Evolutionary conservation across 495 filamentous ascomycete species (phyloP).

Genomic region (Podospora tetraspora): DNA sequence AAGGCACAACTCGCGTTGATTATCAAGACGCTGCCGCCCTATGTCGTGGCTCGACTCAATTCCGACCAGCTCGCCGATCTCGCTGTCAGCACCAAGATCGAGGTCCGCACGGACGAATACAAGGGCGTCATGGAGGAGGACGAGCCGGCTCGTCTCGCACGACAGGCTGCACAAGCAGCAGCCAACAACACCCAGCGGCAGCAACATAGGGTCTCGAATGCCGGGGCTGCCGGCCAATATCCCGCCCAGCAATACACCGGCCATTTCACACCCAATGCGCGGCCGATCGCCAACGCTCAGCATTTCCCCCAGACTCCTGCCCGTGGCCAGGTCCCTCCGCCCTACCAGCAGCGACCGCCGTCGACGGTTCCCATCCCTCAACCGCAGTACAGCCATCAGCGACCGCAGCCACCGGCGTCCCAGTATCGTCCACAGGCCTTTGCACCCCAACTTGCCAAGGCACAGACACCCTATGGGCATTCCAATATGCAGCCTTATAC

Average conservation of each 20-base stretch:
- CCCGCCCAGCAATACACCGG: constrained; percentile 34
- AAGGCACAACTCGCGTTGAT: constrained; percentile 67
- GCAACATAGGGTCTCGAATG: constrained; percentile 37
- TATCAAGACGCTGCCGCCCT: constrained; percentile 72
- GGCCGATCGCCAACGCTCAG: constrained; percentile 37
- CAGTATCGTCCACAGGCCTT: constrained; percentile 36
- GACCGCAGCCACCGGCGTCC: constrained; percentile 23
- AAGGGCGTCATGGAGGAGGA: constrained; percentile 85
- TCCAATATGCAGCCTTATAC: constrained; percentile 35
- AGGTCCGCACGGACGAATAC: constrained; percentile 64
- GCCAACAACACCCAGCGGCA: constrained; percentile 32
- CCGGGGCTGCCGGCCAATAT: constrained; percentile 28
- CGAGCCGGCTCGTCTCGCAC: constrained; percentile 45
- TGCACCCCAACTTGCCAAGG: constrained; percentile 34
- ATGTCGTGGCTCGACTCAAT: constrained; percentile 78
- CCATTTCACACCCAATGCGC: constrained; percentile 32
- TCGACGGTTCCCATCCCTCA: constrained; percentile 31
- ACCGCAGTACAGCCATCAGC: constrained; percentile 27
- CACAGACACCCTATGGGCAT: constrained; percentile 36
- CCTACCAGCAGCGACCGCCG: constrained; percentile 30
- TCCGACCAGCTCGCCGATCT: constrained; percentile 77
- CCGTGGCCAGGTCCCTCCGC: constrained; percentile 30
- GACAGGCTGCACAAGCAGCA: constrained; percentile 34
- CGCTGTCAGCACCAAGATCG: constrained; percentile 75
- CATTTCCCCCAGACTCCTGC: constrained; percentile 42